Conservation (phyloP, 2,329 filamentous ascomycete species). For the Aspergillus hiratsukae region DNA sequence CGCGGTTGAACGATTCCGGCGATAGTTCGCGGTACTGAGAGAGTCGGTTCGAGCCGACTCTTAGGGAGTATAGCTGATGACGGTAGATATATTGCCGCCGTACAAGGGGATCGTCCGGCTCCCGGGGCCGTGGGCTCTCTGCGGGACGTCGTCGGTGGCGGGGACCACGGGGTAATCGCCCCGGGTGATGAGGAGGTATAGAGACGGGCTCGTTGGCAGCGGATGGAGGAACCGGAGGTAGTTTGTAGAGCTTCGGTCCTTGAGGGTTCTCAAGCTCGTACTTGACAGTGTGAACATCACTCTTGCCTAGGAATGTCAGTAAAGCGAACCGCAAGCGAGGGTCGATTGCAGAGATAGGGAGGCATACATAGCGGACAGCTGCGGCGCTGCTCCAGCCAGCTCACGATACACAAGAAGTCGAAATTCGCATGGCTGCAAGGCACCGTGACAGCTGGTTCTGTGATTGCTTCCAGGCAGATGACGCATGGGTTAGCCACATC, state of each 20-base stretch:
- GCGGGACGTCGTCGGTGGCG: slow-evolving; percentile 18
- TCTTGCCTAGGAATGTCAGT: slow-evolving; percentile 41
- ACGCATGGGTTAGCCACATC: slow-evolving; percentile 60
- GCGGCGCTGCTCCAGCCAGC: slow-evolving; percentile 70
- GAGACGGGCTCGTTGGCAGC: slow-evolving; percentile 9
- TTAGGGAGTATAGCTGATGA: slow-evolving; percentile 67
- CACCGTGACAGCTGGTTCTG: slow-evolving; percentile 64
- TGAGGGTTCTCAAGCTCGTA: slow-evolving; percentile 57
- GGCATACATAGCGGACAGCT: slow-evolving; percentile 73
- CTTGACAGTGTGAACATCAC: slow-evolving; percentile 55
- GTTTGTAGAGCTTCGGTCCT: slow-evolving; percentile 55
- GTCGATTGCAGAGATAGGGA: not conserved
- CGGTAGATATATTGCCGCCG: slow-evolving; percentile 70
- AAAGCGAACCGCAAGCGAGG: slow-evolving; percentile 1
- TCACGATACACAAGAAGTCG: slow-evolving; percentile 78
- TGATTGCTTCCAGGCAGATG: slow-evolving; percentile 76
- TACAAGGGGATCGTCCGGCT: slow-evolving; percentile 45
- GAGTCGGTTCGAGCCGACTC: slow-evolving; percentile 75
- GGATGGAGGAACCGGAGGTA: slow-evolving; percentile 35
- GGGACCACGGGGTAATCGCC: slow-evolving; percentile 8
- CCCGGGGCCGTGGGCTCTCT: slow-evolving; percentile 24
- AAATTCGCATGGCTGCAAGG: slow-evolving; percentile 79
- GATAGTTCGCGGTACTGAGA: slow-evolving; percentile 73
- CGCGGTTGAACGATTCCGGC: slow-evolving; percentile 59
- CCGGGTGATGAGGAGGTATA: slow-evolving; percentile 2